Percentiles rank a stretch among this genome's conserved stretches.
Conservation (phyloP, 257 asterid genomes). For the Oldenlandia corymbosa region DNA sequence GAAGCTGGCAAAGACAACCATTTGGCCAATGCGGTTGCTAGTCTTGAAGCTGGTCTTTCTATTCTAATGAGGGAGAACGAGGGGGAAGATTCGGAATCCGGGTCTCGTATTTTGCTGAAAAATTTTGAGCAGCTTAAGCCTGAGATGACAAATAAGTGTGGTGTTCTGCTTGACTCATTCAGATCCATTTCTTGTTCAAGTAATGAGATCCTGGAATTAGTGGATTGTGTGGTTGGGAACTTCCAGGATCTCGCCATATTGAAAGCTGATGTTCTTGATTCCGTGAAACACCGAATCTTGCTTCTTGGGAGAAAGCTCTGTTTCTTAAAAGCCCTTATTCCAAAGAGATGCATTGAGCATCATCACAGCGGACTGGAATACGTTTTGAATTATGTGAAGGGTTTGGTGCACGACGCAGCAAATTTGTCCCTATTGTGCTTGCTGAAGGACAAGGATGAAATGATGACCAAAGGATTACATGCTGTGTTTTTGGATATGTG, state of each 20-base stretch:
- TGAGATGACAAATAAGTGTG: neutral
- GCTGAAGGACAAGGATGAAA: conserved; percentile 3
- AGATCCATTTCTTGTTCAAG: neutral
- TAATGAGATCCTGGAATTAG: neutral
- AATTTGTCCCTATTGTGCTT: neutral
- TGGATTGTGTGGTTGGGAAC: neutral
- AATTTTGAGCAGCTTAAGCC: neutral
- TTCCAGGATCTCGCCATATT: neutral
- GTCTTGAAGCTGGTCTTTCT: neutral
- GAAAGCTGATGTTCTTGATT: neutral
- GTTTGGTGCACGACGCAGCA: neutral
- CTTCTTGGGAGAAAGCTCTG: neutral
- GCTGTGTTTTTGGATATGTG: neutral
- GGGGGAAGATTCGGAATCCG: neutral
- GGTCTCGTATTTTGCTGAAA: neutral
- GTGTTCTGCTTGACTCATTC: neutral
- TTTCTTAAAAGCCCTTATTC: neutral
- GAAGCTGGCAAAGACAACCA: neutral
- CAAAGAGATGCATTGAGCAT: neutral
- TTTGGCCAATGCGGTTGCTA: neutral
- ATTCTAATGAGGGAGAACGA: too few relatives aligned
- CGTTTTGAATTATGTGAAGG: neutral
- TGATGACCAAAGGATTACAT: neutral
- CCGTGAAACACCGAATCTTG: neutral
- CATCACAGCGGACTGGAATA: neutral